A percentile compares a stretch with the other conserved stretches of the same genome.
These are phyloP conservation scores for Posidonia oceanica DNA, from an alignment of 116 monocot species.

Conservation along the genomic window DNA sequence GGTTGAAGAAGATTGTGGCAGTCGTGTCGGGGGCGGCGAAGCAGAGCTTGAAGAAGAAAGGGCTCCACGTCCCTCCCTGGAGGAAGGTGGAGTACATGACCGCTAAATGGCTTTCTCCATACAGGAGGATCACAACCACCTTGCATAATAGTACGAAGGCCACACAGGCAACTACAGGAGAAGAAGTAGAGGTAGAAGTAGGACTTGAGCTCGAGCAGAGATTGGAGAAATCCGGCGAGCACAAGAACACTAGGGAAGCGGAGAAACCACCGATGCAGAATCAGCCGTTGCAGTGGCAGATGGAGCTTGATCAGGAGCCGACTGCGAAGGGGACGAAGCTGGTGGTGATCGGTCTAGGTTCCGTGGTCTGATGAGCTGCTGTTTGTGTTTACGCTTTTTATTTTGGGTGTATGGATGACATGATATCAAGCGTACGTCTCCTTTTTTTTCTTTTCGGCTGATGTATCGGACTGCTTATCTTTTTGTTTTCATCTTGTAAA, in stretches of 20 bases:
- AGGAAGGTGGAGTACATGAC: slow-evolving; percentile 75
- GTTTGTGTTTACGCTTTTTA: too few relatives aligned
- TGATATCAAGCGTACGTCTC: too few relatives aligned
- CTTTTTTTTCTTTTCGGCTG: too few relatives aligned
- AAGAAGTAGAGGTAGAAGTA: neutral
- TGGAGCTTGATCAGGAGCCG: neutral
- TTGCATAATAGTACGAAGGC: neutral
- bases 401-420: too few relatives aligned
- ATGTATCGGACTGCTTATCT: too few relatives aligned
- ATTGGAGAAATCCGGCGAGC: slow-evolving; percentile 11
- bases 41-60: slow-evolving; percentile 79
- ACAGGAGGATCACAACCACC: neutral
- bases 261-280: neutral
- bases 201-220: slow-evolving; percentile 1
- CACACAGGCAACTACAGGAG: neutral
- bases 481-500: too few relatives aligned
- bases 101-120: slow-evolving; percentile 71
- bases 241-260: neutral
- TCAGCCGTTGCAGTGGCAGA: too few relatives aligned
- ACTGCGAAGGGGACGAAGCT: neutral
- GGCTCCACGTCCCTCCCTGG: slow-evolving; percentile 88
- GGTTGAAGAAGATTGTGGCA: slow-evolving; percentile 50
- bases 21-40: slow-evolving; percentile 64
- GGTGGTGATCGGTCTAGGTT: neutral
- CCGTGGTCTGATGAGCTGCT: neutral